Base-by-base conservation (phyloP, 2,329 filamentous ascomycete genomes). In the Fusarium chlamydosporum region DNA sequence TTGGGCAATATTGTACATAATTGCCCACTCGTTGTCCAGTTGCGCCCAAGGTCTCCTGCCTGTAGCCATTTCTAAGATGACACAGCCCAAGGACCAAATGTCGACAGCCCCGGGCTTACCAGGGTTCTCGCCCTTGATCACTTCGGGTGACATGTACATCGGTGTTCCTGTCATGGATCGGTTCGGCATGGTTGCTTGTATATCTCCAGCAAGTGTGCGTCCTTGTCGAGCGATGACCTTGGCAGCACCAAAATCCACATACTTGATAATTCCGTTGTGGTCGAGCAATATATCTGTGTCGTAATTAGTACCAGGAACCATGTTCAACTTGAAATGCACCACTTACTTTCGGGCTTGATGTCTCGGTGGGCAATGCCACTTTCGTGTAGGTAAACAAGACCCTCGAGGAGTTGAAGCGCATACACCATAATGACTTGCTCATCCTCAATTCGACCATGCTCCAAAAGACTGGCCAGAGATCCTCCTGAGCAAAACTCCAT, bases 141-240 rank as follows among this genome's bases (percentile, higher is more conserved):
- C 93, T 83, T 99, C 96, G 7, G 96, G 96, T 8, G 96, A 98
- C 96, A 99, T 99, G 84, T 99, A 99, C 96, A 99, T 99, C 4
- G 96, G 96, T 12, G 96, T 99, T 72, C 96, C 96, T 20, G 94
- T 97, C 90, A 98, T 97, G 35, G 92, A 96, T 76, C 94, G 92
- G 79, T 97, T 94, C 48, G 91, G 87, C 74, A 88, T 85, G 29
- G 85, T 82, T 37, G 87, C 85, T 26, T 85, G 83, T 54, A 90
- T 80, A 72, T 89, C 86, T 15, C 74, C 73, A 23, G 92, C 89
- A 18, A 97, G 83, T 5, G 96, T 98, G 73, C 94, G 93, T 65
- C 94, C 94, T 79, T 97, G 93, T 46, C 94, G 91, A 43, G 96
- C 94, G 75, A 99, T 97, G 67, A 98, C 92, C 79, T 98, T 99